Base-by-base conservation (phyloP, 306 rosid species). In the Abrus precatorius region DNA sequence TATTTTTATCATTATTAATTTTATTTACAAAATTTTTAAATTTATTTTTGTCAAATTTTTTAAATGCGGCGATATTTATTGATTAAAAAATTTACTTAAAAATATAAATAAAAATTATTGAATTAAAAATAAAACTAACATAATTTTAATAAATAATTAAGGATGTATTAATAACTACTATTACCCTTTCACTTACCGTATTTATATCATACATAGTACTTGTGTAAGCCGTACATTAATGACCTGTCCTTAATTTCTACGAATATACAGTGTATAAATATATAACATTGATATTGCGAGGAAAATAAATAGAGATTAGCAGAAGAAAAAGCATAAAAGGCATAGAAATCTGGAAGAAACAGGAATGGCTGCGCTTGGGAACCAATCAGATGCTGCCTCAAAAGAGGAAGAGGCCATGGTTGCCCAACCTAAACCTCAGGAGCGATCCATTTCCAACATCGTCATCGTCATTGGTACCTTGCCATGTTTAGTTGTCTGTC, bases 381-480 rank as follows among this genome's bases (percentile, higher is more conserved):
- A 90, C 44, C 82, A 84, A 80, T 84, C 87, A 4, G 84, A 82
- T 43, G 74, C 82, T 82, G 77, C 80, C 34, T 38, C 84, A 76
- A 69, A 78, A 5, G 83, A 40, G 80, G 91, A 80, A 72, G 91
- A 75, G 64, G 80, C 84, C 86, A 56, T 84, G 77, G 92, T 80
- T 54, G 44, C 86, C 13, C 69, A 85, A 65, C 34, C 82, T 34
- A 77, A 55, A 56, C 54, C 75, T 34, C 11, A 38, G 30, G 82
- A 84, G 40, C 84, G 80, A 33, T 88, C 93, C 41, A 76, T 95
- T 64, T 85, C 95, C 73, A 89, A 80, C 75, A 81, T 93, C 87
- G 92, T 91, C 84, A 74, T 95, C 83, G 32, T 95, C 74, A 87
- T 89, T 48, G 98, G 98, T 92, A 72, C 66, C 47, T 62, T 49